Evolutionary conservation across 192 early-diverging fungal genomes (phyloP), one percentile per base, ranked within the genome.

Genomic region (Ambispora gerdemannii): DNA sequence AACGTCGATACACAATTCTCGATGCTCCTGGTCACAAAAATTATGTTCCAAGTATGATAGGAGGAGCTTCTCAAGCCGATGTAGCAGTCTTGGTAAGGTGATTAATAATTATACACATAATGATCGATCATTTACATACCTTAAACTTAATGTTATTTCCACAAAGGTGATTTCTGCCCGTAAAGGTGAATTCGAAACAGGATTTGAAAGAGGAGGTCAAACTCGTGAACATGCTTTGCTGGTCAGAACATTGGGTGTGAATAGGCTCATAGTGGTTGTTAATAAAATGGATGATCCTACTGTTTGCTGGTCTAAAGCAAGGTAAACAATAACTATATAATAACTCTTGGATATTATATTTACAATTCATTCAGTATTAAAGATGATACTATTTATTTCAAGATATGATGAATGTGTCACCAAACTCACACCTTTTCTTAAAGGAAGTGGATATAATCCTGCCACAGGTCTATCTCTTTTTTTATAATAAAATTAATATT

Each of bases 271-370:
- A 59, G 84, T 97, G 61, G 97, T 90, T 34, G 88, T 99, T 79
- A 99, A 99, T 88, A 99, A 99, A 88, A 99, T 99, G 97, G 97
- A 99, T 74, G 97, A 99, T 72, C 85, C 90, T 17, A 99, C 97
- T 7, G 97, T 99, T 38, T 63, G 77, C 52, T 99, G 96, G 96
- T 82, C 87, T 75, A 90, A 97, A 86, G 91, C 81, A 61, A 80
- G 92, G 80, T 84, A 76, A 33, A 49, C 25, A 8, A 43, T 3
- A 68, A 25, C 6, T 19, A 47, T 36, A 25, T 63, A 36, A 17
- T 36, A 32, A 36, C 50, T 50, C 17, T 65, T 24, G 15, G 4
- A 20, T 27, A 22, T 15, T 52, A 22, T 66, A 22, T 32, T 3
- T 52, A 19, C 17, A 22, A 8, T 2, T 50, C 27, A 24, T 32